Evolutionary conservation across 106 monocot genomes (phyloP).

Genomic region (Dendrobium officinale): DNA sequence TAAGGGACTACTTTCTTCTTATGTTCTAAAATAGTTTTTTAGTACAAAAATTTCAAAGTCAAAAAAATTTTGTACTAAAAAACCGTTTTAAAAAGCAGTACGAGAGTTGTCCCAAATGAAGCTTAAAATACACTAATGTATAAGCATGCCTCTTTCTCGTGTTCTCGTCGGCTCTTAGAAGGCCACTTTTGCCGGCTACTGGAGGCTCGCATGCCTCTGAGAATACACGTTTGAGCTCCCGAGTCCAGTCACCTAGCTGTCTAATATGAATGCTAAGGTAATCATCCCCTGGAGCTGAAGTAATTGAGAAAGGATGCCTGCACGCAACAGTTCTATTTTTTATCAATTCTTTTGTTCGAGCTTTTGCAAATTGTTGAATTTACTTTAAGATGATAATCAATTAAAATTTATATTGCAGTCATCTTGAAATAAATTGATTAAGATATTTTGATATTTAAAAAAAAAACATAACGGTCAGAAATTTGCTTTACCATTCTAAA

Average conservation of each 20-base stretch:
- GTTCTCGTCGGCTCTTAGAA: slow-evolving; percentile 64
- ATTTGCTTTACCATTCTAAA: slow-evolving; percentile 64
- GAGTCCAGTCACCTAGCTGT: slow-evolving; percentile 69
- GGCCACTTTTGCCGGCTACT: slow-evolving; percentile 52
- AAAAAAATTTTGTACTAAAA: no score
- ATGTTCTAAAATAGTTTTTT: no score
- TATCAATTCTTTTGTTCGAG: background rate
- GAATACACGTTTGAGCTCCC: slow-evolving; percentile 59
- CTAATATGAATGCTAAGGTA: slow-evolving; percentile 63
- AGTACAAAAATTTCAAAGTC: no score
- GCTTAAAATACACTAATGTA: background rate
- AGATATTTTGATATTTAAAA: background rate
- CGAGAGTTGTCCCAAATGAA: no score
- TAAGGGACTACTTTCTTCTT: no score
- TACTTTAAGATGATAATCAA: background rate
- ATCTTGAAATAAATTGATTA: no score
- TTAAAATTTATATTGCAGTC: no score
- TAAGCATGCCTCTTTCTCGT: slow-evolving; percentile 41
- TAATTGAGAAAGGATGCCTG: slow-evolving; percentile 81
- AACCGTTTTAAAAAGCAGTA: no score
- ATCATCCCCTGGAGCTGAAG: slow-evolving; percentile 69
- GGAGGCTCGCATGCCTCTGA: slow-evolving; percentile 59
- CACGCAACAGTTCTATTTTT: background rate
- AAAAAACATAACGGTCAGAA: background rate
- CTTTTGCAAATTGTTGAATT: background rate